Base-by-base conservation (phyloP, 306 rosid genomes). In the Hippophae tibetana region DNA sequence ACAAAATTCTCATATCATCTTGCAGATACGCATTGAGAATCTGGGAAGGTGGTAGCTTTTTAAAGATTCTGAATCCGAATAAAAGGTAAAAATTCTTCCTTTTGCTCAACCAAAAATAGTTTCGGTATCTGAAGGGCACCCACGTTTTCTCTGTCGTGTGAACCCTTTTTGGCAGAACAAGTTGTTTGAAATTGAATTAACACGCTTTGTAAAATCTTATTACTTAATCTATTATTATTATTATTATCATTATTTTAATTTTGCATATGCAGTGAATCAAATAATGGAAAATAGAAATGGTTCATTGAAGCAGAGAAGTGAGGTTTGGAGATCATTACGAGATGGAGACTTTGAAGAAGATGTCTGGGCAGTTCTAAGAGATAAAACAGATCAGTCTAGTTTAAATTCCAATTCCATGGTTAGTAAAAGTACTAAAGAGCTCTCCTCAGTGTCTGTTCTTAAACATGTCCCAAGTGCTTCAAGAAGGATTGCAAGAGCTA, bases 271-370 rank as follows among this genome's bases (percentile, higher is more conserved):
- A 86, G 81, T 74, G 62, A 69, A 43, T 31, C 38, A 31, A 18
- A 31, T 4, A 43, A 90, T 86, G 97, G 90, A 70, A 52, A 71
- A 72, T 23, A 80, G 72, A n/a, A 62, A 74, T 60, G 69, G 71
- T n/a, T 51, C 81, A 47, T 42, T 41, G 42, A 79, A 82, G 78
- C 86, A 81, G 64, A 67, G 56, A 47, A 86, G 83, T 74, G 88
- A 74, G 13, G 70, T 82, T 60, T 90, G 97, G 97, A 83, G 93
- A 75, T 77, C 88, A 4, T 68, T 90, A 23, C 84, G 86, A 71
- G 87, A 90, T 67, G 97, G 82, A 56, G 97, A 90, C 41, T 87
- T 84, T 61, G 90, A 90, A 73, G 97, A 90, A 62, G 84, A 74
- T 18, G 23, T 87, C 57, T 90, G 97, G 97, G 69, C 58, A 47